These are phyloP conservation scores for Saccharum spontaneum DNA, from an alignment of 176 grass and related monocot species.

Conservation along the genomic window DNA sequence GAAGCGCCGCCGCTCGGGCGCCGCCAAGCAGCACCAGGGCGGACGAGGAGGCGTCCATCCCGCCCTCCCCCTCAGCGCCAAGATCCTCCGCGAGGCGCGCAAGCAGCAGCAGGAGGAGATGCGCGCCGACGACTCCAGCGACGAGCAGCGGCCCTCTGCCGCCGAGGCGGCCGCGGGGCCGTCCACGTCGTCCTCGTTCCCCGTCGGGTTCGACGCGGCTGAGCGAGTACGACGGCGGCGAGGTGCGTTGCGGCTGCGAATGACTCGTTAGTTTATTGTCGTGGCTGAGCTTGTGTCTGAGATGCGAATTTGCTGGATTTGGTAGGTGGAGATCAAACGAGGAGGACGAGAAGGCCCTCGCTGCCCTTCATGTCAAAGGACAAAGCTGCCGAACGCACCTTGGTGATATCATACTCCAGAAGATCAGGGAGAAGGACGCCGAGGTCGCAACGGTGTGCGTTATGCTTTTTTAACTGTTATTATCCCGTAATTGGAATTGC, in stretches of 20 bases:
- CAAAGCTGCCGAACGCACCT: constrained; percentile 54
- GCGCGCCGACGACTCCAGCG: constrained; percentile 47
- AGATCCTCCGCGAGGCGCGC: constrained; percentile 78
- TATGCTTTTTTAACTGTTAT: background rate
- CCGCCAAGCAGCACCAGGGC: constrained; percentile 66
- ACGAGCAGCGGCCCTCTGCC: background rate
- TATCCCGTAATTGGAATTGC: background rate
- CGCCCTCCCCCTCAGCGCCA: constrained; percentile 66
- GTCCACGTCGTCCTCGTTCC: constrained; percentile 31
- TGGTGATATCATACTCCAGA: constrained; percentile 84
- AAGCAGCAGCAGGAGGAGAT: constrained; percentile 81
- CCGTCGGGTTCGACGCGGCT: constrained; percentile 59
- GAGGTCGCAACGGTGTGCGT: constrained; percentile 50
- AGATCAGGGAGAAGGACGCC: constrained; percentile 77
- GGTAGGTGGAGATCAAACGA: constrained; percentile 79
- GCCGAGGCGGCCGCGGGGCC: background rate
- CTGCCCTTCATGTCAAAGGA: constrained; percentile 67
- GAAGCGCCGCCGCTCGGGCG: constrained; percentile 66
- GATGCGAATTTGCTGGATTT: background rate
- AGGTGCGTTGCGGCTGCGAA: constrained; percentile 33
- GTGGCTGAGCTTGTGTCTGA: background rate
- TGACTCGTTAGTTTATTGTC: background rate
- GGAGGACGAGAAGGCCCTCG: constrained; percentile 84
- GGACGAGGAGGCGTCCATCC: constrained; percentile 54
- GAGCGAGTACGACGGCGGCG: constrained; percentile 67